These are phyloP conservation scores for Nicotiana knightiana DNA, from an alignment of 257 asterid species.

Conservation along the genomic window DNA sequence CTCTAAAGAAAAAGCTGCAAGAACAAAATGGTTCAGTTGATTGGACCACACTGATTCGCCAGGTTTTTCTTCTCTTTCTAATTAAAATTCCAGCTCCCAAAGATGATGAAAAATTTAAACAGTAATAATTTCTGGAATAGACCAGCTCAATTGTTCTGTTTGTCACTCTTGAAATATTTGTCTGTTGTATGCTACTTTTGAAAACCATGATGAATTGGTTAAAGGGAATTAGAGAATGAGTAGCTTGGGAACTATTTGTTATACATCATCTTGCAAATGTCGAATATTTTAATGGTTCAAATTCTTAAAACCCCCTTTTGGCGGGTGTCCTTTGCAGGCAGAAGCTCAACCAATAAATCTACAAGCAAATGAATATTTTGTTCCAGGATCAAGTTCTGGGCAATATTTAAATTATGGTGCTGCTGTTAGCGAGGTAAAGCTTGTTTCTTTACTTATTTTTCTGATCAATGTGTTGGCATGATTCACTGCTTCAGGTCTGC, in stretches of 20 bases:
- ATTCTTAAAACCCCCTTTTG: background rate
- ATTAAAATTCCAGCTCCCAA: background rate
- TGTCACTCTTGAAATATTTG: too few species aligned
- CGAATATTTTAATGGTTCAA: background rate
- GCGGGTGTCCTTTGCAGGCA: constrained; percentile 34
- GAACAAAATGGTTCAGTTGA: constrained; percentile 42
- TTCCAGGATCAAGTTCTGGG: constrained; percentile 30
- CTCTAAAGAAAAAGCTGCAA: constrained; percentile 40
- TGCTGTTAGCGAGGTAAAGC: constrained; percentile 62
- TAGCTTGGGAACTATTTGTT: background rate
- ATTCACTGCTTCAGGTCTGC: too few species aligned
- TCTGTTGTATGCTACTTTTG: background rate
- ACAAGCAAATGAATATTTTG: constrained; percentile 42
- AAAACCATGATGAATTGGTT: background rate
- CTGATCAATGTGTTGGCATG: background rate
- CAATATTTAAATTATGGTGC: constrained; percentile 62
- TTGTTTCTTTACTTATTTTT: background rate
- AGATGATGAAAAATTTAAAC: background rate
- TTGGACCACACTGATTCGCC: constrained; percentile 53
- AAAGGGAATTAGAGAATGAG: background rate
- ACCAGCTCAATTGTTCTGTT: background rate
- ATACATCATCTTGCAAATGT: background rate
- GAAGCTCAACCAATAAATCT: constrained; percentile 31
- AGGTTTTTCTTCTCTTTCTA: constrained; percentile 28
- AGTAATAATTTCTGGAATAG: background rate